These are phyloP conservation scores for Coemansia sp. DNA, from an alignment of 192 early-diverging fungal species.

Conservation along the genomic window DNA sequence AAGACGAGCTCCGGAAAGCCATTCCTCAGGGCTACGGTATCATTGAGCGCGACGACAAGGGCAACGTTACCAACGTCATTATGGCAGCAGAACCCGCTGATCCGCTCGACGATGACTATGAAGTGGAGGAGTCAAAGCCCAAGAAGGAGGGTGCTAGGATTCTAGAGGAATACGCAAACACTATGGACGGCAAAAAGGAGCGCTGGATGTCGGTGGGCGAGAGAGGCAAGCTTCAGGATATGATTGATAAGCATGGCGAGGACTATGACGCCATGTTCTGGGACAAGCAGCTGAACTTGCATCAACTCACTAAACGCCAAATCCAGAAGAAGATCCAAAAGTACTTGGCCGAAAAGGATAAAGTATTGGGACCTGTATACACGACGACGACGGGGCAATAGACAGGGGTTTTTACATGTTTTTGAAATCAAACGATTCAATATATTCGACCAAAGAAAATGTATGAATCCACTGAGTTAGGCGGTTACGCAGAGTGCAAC, in stretches of 20 bases:
- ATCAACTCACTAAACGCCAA: conserved; percentile 69
- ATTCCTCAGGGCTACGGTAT: conserved; percentile 70
- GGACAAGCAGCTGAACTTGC: conserved; percentile 70
- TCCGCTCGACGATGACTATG: conserved; percentile 54
- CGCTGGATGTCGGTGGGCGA: conserved; percentile 62
- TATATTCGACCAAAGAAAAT: neutral
- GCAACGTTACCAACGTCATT: conserved; percentile 71
- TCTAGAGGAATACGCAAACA: conserved; percentile 59
- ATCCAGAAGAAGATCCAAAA: conserved; percentile 61
- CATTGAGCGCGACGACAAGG: conserved; percentile 79
- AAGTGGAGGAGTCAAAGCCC: conserved; percentile 50
- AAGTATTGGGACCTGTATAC: conserved; percentile 19
- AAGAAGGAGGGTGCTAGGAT: conserved; percentile 63
- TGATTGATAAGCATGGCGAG: conserved; percentile 71
- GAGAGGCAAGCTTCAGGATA: conserved; percentile 56
- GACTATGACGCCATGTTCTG: conserved; percentile 79
- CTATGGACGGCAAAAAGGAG: conserved; percentile 38
- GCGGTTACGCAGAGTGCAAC: conserved; percentile 66
- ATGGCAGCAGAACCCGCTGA: conserved; percentile 59
- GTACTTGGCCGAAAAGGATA: conserved; percentile 49
- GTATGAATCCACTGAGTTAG: conserved; percentile 6
- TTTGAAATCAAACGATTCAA: neutral
- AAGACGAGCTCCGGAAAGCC: conserved; percentile 59
- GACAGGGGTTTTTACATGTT: neutral
- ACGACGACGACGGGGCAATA: neutral